Evolutionary conservation across 352 stramenopile genomes (phyloP), one percentile per base, ranked within the genome.

Genomic region (Globisporangium polare): DNA sequence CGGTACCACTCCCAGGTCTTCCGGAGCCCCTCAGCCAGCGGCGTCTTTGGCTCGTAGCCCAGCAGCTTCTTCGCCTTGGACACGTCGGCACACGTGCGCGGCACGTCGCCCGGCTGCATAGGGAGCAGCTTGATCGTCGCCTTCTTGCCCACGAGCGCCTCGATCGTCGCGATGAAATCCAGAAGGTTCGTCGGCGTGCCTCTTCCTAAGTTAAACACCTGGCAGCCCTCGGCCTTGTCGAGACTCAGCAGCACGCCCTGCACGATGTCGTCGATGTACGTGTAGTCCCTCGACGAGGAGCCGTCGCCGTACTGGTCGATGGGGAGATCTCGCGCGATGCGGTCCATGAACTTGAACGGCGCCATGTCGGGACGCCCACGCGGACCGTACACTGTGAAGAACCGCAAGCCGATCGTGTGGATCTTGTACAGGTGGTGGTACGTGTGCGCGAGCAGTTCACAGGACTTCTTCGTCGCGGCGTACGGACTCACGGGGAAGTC

Each of bases 341-440:
- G 20, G 33, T 61, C 59, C 27, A 61, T 65, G 35, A 58, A 58
- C 58, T 63, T 63, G 58, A 58, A 51, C 58, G 46, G 58, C 24
- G 46, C 46, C 33, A 58, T 46, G 72, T 99, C 97, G 13, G 97
- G 97, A 42, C 97, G 80, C 13, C 97, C 97, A 18, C 95, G 77
- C 15, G 92, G 91, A 2, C 97, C 97, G 68, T 99, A 99, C 0
- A 99, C 97, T 12, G 97, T 99, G 76, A 99, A 99, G 75, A 99
- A 99, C 22, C 96, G 92, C 56, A 99, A 76, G 2, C 93, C 97
- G 56, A 97, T 97, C 10, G 90, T 86, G 49, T 97, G 92, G 54
- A 99, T 75, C 26, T 92, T 80, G 84, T 99, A 98, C 12, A 99
- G 68, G 66, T 98, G 90, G 73, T 98, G 88, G 82, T 99, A 99